Percentiles rank a stretch among this genome's conserved stretches.
Evolutionary conservation across 331 rosid species (phyloP).

Genomic region (Acacia pycnantha): DNA sequence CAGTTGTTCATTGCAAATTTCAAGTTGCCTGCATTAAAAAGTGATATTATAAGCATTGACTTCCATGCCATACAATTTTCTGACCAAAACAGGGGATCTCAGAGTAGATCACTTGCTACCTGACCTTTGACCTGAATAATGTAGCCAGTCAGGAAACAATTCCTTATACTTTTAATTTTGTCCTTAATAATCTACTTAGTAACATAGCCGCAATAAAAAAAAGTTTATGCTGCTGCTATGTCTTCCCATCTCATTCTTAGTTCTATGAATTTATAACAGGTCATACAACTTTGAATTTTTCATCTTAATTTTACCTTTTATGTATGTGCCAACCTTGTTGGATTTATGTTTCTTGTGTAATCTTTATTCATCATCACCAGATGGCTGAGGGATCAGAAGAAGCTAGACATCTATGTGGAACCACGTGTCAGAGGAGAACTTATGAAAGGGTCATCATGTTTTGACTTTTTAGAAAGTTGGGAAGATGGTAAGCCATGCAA

Average conservation of each 20-base stretch:
- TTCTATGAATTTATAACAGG: not conserved
- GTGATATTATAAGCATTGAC: not conserved
- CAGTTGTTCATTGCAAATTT: not conserved
- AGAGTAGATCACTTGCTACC: not conserved
- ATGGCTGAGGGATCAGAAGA: conserved; percentile 83
- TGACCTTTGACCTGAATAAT: not conserved
- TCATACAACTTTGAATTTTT: not conserved
- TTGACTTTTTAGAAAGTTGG: conserved; percentile 76
- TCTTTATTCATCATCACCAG: conserved; percentile 44
- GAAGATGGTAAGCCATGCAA: conserved; percentile 66
- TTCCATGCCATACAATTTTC: not conserved
- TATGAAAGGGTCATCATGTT: conserved; percentile 27
- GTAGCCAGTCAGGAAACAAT: not conserved
- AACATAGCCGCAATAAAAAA: not conserved
- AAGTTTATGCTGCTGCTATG: not conserved
- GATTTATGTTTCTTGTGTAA: conserved; percentile 9
- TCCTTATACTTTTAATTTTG: not conserved
- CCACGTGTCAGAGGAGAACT: conserved; percentile 68
- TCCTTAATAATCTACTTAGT: not conserved
- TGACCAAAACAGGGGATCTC: not conserved
- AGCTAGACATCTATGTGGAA: conserved; percentile 74
- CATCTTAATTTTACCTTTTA: conserved; percentile 13
- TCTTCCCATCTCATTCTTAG: conserved; percentile 21
- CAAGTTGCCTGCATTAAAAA: not conserved
- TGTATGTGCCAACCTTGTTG: conserved; percentile 6